Conservation (phyloP, 2,329 filamentous ascomycete species). For the Ceratocystis destructans region DNA sequence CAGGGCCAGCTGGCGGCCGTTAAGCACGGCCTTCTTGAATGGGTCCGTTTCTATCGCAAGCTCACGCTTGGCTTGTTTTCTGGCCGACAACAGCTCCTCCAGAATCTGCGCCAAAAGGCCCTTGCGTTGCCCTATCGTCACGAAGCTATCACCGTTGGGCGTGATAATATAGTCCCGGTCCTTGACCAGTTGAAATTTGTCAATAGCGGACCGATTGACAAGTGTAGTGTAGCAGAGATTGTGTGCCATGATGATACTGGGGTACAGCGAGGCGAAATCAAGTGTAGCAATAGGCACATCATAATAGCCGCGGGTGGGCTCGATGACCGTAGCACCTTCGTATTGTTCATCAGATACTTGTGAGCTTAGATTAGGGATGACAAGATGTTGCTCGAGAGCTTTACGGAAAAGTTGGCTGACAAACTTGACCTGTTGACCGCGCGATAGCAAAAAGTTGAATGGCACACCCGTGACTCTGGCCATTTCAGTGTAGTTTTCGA, state of each 20-base stretch:
- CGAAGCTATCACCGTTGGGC: conserved; percentile 86
- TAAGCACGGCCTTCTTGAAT: conserved; percentile 95
- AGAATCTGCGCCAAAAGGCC: conserved; percentile 89
- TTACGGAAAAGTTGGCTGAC: conserved; percentile 95
- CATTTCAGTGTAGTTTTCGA: conserved; percentile 99
- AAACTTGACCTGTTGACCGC: conserved; percentile 95
- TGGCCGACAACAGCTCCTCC: conserved; percentile 77
- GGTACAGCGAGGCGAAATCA: conserved; percentile 97
- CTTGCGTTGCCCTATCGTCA: conserved; percentile 76
- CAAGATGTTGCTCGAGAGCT: conserved; percentile 79
- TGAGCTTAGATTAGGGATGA: conserved; percentile 73
- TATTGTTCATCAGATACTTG: conserved; percentile 75
- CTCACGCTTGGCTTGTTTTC: conserved; percentile 90
- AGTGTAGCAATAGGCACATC: conserved; percentile 89
- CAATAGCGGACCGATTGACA: conserved; percentile 59
- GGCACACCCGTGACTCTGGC: conserved; percentile 97
- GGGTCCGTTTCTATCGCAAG: conserved; percentile 78
- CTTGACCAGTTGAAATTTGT: conserved; percentile 63
- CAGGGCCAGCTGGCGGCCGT: conserved; percentile 88
- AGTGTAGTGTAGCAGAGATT: conserved; percentile 97
- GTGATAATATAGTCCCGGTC: conserved; percentile 95
- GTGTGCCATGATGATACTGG: conserved; percentile 97
- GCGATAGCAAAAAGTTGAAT: conserved; percentile 83
- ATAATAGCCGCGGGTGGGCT: conserved; percentile 86
- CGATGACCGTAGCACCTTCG: conserved; percentile 94